Conservation (phyloP, 805 yeast genomes). For the Hanseniaspora osmophila region DNA sequence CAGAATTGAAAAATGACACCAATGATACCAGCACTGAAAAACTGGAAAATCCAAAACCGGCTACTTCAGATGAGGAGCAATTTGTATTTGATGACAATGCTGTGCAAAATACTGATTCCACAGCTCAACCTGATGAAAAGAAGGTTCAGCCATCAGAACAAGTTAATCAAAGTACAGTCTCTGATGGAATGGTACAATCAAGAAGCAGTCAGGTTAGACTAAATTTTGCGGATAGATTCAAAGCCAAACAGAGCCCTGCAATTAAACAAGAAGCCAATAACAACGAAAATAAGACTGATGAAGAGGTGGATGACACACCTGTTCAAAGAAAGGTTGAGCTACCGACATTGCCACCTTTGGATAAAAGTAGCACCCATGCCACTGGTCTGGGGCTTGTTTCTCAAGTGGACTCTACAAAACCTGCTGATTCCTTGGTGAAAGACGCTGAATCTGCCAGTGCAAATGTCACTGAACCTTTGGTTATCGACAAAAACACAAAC, state of each 20-base stretch:
- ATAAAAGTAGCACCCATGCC: conserved; percentile 1
- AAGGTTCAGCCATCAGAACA: no score
- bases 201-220: conserved; percentile 17
- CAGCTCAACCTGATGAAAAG: no score
- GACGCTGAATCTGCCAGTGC: conserved; percentile 1
- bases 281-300: neutral
- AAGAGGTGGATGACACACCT: neutral
- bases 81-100: conserved; percentile 2
- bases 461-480: conserved; percentile 5
- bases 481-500: conserved; percentile 6
- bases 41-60: no score
- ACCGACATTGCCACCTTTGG: conserved; percentile 21
- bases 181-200: conserved; percentile 10
- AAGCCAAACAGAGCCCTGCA: conserved; percentile 4
- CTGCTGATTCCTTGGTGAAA: conserved; percentile 3
- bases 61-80: conserved; percentile 1
- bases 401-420: conserved; percentile 7
- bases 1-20: conserved; percentile 21
- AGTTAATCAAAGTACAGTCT: no score
- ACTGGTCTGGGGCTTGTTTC: conserved; percentile 7
- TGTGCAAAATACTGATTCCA: no score
- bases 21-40: neutral
- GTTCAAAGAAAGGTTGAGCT: conserved; percentile 8
- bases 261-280: neutral
- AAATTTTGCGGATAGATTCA: conserved; percentile 28